Evolutionary conservation across 768 basidiomycete species (phyloP), one percentile per base, ranked within the genome.

Genomic region (Mycena capillaripes): DNA sequence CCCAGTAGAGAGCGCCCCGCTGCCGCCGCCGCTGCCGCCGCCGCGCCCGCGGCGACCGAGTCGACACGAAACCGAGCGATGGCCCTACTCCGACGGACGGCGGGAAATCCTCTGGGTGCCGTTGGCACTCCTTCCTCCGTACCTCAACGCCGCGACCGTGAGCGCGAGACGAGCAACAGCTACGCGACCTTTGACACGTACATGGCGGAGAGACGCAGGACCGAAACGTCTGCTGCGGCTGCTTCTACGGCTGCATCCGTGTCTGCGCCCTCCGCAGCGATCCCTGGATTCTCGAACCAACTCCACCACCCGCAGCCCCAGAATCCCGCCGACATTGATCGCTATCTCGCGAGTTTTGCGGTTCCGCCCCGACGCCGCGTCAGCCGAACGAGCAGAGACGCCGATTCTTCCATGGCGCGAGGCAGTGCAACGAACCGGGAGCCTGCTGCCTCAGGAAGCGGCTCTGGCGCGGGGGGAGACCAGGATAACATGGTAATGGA

Each of bases 131-230:
- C 70, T 7, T 53, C 55, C n/a, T 56, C 73, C n/a, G 55, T 44
- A 4, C 64, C 66, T 27, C 60, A 58, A 46, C 60, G 42, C 46
- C 60, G 60, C 34, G 70, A 66, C 2, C 72, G 69, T 27, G 69
- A 74, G 16, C 72, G 73, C 36, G 66, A 71, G 48, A 36, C 65
- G 10, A 34, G 27, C 52, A 71, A 23, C 62, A 71, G 27, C 46
- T 71, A 66, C 58, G 70, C 74, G 38, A 68, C 69, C 12, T 75
- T 71, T 21, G 74, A 75, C 53, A 71, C 70, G 38, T 71, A 71
- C 52, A 57, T 74, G 52, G 65, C 73, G 23, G 73, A 74, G 42
- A 23, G 73, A 14, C 73, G 66, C 25, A 21, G 73, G 12, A 60
- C 61, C 40, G 73, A 74, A 30, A 62, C 72, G 21, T 62, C 72